These are phyloP conservation scores for Cercospora brassicicola DNA, from an alignment of 2,329 filamentous ascomycete species.

Conservation along the genomic window DNA sequence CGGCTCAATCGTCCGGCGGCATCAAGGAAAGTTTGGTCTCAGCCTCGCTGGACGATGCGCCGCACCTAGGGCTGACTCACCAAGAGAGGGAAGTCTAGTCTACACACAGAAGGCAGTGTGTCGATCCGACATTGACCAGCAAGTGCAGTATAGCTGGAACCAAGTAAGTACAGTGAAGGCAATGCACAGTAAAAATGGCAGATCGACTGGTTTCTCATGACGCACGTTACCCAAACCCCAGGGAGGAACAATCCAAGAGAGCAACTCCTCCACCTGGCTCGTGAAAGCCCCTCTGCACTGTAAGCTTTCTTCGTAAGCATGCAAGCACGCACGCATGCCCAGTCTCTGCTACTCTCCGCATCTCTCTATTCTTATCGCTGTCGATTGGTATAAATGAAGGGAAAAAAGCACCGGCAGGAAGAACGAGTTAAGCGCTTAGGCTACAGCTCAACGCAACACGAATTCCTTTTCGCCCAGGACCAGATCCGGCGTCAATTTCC, in stretches of 20 bases:
- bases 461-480: not conserved
- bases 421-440: too few species aligned
- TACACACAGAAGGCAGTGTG: not conserved
- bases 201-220: slow-evolving; percentile 21
- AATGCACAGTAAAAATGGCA: not conserved
- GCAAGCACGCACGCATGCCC: not conserved
- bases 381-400: not conserved
- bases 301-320: not conserved
- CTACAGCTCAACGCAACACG: not conserved
- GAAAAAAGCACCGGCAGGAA: not conserved
- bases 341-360: not conserved
- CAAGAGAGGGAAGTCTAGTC: not conserved
- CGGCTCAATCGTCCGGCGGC: not conserved
- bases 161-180: not conserved
- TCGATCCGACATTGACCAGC: not conserved
- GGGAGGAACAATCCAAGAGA: not conserved
- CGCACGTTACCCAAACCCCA: slow-evolving; percentile 17
- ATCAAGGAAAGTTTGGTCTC: not conserved
- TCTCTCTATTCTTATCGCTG: not conserved
- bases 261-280: not conserved
- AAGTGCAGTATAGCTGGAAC: not conserved
- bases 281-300: slow-evolving; percentile 7
- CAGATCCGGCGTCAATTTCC: not conserved
- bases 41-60: not conserved
- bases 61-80: not conserved